Conservation (phyloP, 208 protist species). For the Crithidia fasciculata region DNA sequence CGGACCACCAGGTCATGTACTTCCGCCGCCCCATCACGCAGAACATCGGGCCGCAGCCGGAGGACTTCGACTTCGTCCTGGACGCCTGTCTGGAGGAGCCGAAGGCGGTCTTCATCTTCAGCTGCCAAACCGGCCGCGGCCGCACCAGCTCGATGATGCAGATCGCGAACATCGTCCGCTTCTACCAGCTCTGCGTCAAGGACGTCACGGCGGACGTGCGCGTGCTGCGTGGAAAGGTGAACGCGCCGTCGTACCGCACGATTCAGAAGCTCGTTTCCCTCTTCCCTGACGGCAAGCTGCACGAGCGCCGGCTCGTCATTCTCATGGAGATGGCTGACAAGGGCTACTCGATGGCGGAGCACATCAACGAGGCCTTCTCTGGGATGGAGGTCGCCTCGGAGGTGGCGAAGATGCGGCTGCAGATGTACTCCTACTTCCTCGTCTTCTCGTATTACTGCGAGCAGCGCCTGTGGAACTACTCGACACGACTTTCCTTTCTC, state of each 20-base stretch:
- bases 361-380: slow-evolving; percentile 80
- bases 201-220: slow-evolving; percentile 74
- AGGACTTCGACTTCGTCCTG: slow-evolving; percentile 89
- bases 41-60: slow-evolving; percentile 75
- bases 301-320: slow-evolving; percentile 80
- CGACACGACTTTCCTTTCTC: slow-evolving; percentile 57
- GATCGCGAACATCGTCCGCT: slow-evolving; percentile 88
- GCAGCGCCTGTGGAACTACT: slow-evolving; percentile 82
- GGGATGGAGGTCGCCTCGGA: slow-evolving; percentile 50
- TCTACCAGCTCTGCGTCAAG: slow-evolving; percentile 83
- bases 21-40: slow-evolving; percentile 84
- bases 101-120: slow-evolving; percentile 82
- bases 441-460: slow-evolving; percentile 92
- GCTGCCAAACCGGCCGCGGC: slow-evolving; percentile 87
- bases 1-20: slow-evolving; percentile 62
- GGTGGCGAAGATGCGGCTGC: slow-evolving; percentile 83
- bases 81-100: slow-evolving; percentile 80
- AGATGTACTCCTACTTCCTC: slow-evolving; percentile 86
- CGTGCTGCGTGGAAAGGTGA: slow-evolving; percentile 59
- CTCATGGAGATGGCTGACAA: slow-evolving; percentile 87
- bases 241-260: slow-evolving; percentile 69
- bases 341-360: slow-evolving; percentile 86
- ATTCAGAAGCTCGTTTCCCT: slow-evolving; percentile 89
- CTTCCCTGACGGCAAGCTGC: slow-evolving; percentile 87
- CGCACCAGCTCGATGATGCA: slow-evolving; percentile 87